phyloP scores from a whole-genome alignment of 495 filamentous ascomycete genomes.

The Penicillium angulare region DNA sequence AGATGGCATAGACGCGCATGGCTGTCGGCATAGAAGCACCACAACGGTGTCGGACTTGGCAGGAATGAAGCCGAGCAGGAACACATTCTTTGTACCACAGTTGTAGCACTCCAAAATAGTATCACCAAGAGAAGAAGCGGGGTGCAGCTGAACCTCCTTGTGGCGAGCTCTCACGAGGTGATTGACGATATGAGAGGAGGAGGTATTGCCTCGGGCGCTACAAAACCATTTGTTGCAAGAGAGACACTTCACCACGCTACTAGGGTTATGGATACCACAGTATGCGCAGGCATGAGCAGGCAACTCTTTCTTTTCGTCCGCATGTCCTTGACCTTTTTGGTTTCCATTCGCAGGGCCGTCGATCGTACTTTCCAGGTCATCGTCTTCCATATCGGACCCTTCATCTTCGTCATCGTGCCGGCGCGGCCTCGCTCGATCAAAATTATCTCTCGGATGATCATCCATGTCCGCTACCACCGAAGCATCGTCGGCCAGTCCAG shows the following conservation, averaged over 20 bases:
- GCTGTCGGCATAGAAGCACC: constrained; percentile 93
- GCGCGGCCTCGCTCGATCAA: constrained; percentile 63
- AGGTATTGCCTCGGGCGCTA: constrained; percentile 94
- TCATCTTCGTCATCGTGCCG: constrained; percentile 84
- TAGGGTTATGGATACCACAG: constrained; percentile 94
- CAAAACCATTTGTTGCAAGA: constrained; percentile 99
- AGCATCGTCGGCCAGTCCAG: constrained; percentile 60
- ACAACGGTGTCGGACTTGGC: constrained; percentile 98
- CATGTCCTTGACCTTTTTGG: constrained; percentile 59
- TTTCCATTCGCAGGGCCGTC: constrained; percentile 77
- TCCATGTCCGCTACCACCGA: constrained; percentile 69
- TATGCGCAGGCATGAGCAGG: constrained; percentile 97
- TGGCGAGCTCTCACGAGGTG: constrained; percentile 96
- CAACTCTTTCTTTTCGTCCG: constrained; percentile 87
- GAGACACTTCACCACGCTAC: constrained; percentile 94
- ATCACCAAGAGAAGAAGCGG: constrained; percentile 91
- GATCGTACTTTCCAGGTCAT: constrained; percentile 89
- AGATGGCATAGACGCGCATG: constrained; percentile 89
- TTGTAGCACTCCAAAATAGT: constrained; percentile 99
- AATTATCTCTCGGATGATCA: constrained; percentile 65
- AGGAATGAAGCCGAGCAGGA: constrained; percentile 99
- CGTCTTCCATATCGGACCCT: constrained; percentile 78
- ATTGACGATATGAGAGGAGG: constrained; percentile 97
- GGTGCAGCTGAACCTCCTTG: constrained; percentile 97
- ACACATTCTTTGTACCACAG: constrained; percentile 98